Evolutionary conservation across 768 basidiomycete genomes (phyloP), one percentile per base, ranked within the genome.

Genomic region (Aureoboletus auriporus): DNA sequence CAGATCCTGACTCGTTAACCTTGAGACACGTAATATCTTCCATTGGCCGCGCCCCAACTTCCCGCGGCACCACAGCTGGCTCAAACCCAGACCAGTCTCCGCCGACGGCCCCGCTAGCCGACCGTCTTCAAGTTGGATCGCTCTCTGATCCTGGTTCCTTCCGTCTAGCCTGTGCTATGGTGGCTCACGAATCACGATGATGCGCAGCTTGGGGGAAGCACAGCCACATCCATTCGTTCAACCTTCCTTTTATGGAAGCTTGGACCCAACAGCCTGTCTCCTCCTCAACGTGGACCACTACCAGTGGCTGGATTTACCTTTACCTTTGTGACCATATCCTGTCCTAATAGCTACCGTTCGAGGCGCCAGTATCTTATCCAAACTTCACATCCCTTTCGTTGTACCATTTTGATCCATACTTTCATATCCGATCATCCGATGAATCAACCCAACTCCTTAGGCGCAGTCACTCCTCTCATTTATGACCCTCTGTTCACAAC

Each of bases 1-100:
- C 59, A 60, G 54, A 64, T 62, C 55, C 46, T 65, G 64, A 67
- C 65, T 65, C 65, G 64, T 52, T 49, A 52, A 51, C 35, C 58
- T 50, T 61, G 55, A 44, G 43, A 60, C 61, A 59, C 64, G 62
- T 68, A 67, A 61, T 57, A 42, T 27, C 49, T 47, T 63, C 58
- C 62, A 64, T 56, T 61, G 46, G 37, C 42, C 49, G 53, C 51
- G 42, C 44, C 51, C 34, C 55, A 28, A 14, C 49, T 61, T 65
- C 64, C 66, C 66, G 64, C 66, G 66, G 65, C 65, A 60, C 47
- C 52, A 51, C 43, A 17, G 9, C 20, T 39, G 28, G 50, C 10
- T 36, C 44, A 38, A 4, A 29, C 33, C 39, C 30, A 47, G 51
- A 26, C 44, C 44, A 23, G 54, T 52, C 56, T 67, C 67, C 65